phyloP scores from a whole-genome alignment of 2,329 filamentous ascomycete genomes.

The Penicillium freii region DNA sequence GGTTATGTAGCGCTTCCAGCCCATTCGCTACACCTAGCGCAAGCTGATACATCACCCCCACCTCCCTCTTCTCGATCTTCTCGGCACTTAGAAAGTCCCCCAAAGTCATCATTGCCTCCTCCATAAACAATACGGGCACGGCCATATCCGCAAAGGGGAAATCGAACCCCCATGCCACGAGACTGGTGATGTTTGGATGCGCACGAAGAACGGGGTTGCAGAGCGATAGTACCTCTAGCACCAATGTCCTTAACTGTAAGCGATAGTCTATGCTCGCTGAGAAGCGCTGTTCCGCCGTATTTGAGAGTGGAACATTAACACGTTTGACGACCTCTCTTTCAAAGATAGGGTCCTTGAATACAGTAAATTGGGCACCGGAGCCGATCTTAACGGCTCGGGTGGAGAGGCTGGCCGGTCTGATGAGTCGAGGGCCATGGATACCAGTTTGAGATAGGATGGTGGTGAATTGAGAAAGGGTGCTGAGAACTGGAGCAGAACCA shows the following conservation, averaged over 20 bases:
- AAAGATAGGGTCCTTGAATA: slow-evolving; percentile 25
- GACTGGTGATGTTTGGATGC: slow-evolving; percentile 28
- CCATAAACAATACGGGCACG: slow-evolving; percentile 30
- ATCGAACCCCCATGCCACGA: slow-evolving; percentile 31
- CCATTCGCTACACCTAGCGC: slow-evolving; percentile 25
- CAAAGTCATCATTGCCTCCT: slow-evolving; percentile 28
- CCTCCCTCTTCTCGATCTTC: slow-evolving; percentile 10
- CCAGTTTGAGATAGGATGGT: slow-evolving; percentile 28
- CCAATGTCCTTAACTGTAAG: slow-evolving; percentile 24
- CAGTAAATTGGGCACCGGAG: slow-evolving; percentile 28
- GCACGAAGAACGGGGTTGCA: slow-evolving; percentile 28
- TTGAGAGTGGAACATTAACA: slow-evolving; percentile 27
- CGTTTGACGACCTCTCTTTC: slow-evolving; percentile 30
- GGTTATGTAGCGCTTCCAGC: slow-evolving; percentile 26
- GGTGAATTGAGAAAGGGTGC: slow-evolving; percentile 28
- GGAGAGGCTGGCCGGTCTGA: slow-evolving; percentile 24
- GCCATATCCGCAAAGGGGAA: slow-evolving; percentile 28
- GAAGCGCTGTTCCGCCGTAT: slow-evolving; percentile 17
- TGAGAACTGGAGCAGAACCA: slow-evolving; percentile 25
- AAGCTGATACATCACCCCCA: slow-evolving; percentile 26
- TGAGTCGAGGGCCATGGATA: slow-evolving; percentile 26
- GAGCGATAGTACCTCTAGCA: slow-evolving; percentile 27
- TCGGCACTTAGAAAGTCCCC: slow-evolving; percentile 23
- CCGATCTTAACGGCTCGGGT: slow-evolving; percentile 26
- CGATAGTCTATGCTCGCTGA: slow-evolving; percentile 26